Evolutionary conservation across 352 stramenopile species (phyloP).

Genomic region (Pythium aphanidermatum): DNA sequence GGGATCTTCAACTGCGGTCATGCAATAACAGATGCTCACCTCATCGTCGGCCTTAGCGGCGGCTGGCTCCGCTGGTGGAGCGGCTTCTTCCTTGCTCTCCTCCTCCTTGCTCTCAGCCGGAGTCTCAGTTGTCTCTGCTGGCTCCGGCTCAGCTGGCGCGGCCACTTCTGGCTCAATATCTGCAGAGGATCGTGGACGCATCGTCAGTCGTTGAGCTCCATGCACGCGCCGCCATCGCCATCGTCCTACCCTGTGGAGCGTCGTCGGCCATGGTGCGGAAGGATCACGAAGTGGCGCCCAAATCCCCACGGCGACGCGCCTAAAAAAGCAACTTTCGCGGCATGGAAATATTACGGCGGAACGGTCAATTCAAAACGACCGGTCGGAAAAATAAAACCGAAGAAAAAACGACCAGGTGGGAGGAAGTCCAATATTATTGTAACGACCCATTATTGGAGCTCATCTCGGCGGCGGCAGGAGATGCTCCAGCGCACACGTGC

Average conservation of each 20-base stretch:
- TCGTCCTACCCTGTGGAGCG: constrained; percentile 30
- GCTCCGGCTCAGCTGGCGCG: constrained; percentile 7
- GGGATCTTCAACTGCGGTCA: neutral
- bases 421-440: neutral
- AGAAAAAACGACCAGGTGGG: too few relatives aligned
- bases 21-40: neutral
- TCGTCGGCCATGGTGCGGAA: constrained; percentile 48
- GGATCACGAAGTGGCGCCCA: constrained; percentile 17
- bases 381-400: too few relatives aligned
- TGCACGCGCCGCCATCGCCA: neutral
- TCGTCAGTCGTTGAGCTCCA: too few relatives aligned
- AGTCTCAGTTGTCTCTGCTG: constrained; percentile 6
- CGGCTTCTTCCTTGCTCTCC: constrained; percentile 22
- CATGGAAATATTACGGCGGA: constrained; percentile 6
- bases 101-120: constrained; percentile 20
- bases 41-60: constrained; percentile 21
- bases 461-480: constrained; percentile 34
- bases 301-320: too few relatives aligned
- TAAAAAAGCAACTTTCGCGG: too few relatives aligned
- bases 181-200: too few relatives aligned
- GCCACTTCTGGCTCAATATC: constrained; percentile 24
- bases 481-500: constrained; percentile 37
- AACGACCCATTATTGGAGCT: neutral
- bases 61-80: constrained; percentile 9
- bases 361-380: constrained; percentile 2